Percentiles rank a stretch among this genome's conserved stretches.
These are phyloP conservation scores for Murraya koenigii DNA, from an alignment of 345 rosid genomes.

Conservation along the genomic window DNA sequence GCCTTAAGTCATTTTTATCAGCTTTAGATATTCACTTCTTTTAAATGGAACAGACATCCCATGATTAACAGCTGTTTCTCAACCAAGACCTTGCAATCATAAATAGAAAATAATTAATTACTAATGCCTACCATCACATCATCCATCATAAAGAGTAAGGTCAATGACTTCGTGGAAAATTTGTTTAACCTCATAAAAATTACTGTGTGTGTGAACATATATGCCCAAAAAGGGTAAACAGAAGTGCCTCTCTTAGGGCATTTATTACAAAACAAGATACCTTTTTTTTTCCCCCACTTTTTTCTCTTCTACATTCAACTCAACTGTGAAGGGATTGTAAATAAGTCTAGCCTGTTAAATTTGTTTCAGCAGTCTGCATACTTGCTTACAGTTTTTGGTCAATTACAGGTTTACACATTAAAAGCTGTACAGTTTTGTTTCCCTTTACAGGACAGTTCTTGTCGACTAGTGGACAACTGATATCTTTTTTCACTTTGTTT, in stretches of 20 bases:
- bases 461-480: neutral
- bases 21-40: neutral
- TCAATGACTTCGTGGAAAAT: neutral
- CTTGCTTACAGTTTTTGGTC: neutral
- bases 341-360: neutral
- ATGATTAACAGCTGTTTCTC: neutral
- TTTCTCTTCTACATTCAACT: neutral
- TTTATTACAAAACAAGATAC: neutral
- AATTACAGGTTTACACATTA: neutral
- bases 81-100: neutral
- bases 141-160: neutral
- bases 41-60: neutral
- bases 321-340: neutral
- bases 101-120: neutral
- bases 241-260: neutral
- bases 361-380: neutral
- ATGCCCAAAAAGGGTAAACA: neutral
- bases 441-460: neutral
- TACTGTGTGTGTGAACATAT: neutral
- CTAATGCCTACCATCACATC: neutral
- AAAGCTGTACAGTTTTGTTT: neutral
- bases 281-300: too few relatives aligned
- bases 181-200: neutral
- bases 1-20: neutral
- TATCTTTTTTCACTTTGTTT: neutral